Base-by-base conservation (phyloP, 2,329 filamentous ascomycete species). In the Bipolaris bicolor region DNA sequence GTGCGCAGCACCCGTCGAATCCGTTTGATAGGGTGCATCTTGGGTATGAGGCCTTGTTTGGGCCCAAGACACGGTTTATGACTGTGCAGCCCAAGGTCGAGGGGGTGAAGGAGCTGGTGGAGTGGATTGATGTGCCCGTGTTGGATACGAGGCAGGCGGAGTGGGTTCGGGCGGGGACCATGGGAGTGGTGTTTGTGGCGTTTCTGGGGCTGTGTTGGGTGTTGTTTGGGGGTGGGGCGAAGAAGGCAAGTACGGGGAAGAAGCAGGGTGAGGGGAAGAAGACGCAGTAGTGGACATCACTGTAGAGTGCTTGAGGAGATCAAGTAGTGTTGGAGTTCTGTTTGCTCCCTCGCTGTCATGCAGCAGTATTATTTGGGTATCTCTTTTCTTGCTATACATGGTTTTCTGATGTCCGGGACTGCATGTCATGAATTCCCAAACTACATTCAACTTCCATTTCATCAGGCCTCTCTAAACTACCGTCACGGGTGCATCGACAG, bases 41-140 rank as follows among this genome's bases (percentile, higher is more conserved):
- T n/a, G 93, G 92, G 1, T 97, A 93, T 74, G 94, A 97, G 63
- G 85, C 83, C 0, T 76, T 96, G 7, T 97, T 97, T 73, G 86
- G 85, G 1, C 83, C 86, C 0, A 83, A 86, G 48, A 96, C 92
- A 0, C 82, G 91, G 71, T 97, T 97, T 73, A 96, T 92, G 82
- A 92, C 97, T 72, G 68, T 82, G 7, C 66, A 75, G 39, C 76
- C 81, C 5, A 37, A 31, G 15, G 20, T 29, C 0, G 11, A 43
- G 45, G 40, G 52, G n/a, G 36, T 16, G 5, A 55, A 37, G 20
- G 45, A 33, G 29, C 40, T 76, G 56, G 70, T 77, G 36, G 66
- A 69, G 58, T 70, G 59, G 62, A 63, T 81, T 39, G 52, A 70
- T 16, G 78, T 81, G 31, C 80, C 80, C 1, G 78, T 81, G 36